A percentile compares a stretch with the other conserved stretches of the same genome.
Evolutionary conservation across 2,329 filamentous ascomycete species (phyloP).

Genomic region (Penicillium sp.): DNA sequence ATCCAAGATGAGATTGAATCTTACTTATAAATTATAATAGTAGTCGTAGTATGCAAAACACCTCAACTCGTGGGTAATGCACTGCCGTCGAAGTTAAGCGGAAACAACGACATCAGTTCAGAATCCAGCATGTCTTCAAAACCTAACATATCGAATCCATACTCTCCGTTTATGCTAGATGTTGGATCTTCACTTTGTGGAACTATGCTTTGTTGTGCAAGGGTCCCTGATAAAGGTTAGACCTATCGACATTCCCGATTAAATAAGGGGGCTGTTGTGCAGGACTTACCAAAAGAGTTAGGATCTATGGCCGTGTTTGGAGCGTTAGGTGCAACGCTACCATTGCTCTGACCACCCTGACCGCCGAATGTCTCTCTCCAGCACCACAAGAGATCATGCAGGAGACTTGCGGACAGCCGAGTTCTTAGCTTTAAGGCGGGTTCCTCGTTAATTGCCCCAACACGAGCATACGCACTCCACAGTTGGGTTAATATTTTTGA

Average conservation of each 20-base stretch:
- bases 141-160: neutral
- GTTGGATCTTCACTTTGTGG: neutral
- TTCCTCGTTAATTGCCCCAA: conserved; percentile 8
- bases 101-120: conserved; percentile 14
- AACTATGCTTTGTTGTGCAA: neutral
- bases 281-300: neutral
- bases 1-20: neutral
- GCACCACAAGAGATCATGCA: conserved; percentile 19
- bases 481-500: conserved; percentile 20
- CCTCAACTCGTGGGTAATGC: neutral
- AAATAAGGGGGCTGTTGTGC: neutral
- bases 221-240: neutral
- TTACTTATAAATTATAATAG: neutral
- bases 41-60: neutral
- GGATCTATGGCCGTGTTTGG: neutral
- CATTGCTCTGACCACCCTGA: conserved; percentile 1
- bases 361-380: conserved; percentile 19
- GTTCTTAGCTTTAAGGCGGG: conserved; percentile 15
- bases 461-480: conserved; percentile 14
- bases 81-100: conserved; percentile 3
- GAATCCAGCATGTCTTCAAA: conserved; percentile 16
- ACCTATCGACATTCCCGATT: neutral
- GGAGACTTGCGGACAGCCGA: conserved; percentile 16
- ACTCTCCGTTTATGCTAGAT: neutral
- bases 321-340: neutral